These are phyloP conservation scores for Paramicrosporidium saccamoebae DNA, from an alignment of 371 early-diverging fungal species.

Conservation along the genomic window DNA sequence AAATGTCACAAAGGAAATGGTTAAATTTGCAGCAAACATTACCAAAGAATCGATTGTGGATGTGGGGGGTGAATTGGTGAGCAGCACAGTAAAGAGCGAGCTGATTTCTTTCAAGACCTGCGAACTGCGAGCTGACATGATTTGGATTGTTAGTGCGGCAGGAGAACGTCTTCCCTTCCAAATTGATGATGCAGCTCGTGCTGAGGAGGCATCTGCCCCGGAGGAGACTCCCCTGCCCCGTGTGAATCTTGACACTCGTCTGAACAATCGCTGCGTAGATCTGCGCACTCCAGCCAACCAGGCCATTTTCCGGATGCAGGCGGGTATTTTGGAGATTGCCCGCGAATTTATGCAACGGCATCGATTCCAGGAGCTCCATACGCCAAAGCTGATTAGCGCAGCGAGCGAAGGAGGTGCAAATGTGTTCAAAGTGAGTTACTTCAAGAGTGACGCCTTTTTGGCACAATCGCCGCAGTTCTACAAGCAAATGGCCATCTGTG, in stretches of 20 bases:
- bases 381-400: slow-evolving; percentile 87
- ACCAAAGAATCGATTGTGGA: slow-evolving; percentile 59
- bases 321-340: slow-evolving; percentile 73
- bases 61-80: slow-evolving; percentile 33
- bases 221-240: slow-evolving; percentile 25
- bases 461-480: slow-evolving; percentile 99
- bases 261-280: slow-evolving; percentile 89
- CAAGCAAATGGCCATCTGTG: slow-evolving; percentile 97
- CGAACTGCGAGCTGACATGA: slow-evolving; percentile 34
- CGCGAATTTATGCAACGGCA: slow-evolving; percentile 55
- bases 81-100: slow-evolving; percentile 34
- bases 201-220: slow-evolving; percentile 35
- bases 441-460: slow-evolving; percentile 75
- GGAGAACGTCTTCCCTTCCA: slow-evolving; percentile 63
- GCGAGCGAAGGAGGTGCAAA: slow-evolving; percentile 98
- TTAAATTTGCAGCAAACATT: slow-evolving; percentile 56
- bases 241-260: slow-evolving; percentile 70
- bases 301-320: slow-evolving; percentile 89
- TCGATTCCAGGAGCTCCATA: slow-evolving; percentile 89
- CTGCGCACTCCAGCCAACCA: slow-evolving; percentile 86
- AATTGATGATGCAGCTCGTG: slow-evolving; percentile 74
- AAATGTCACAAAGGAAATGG: slow-evolving; percentile 67
- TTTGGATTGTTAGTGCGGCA: slow-evolving; percentile 45
- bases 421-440: slow-evolving; percentile 90
- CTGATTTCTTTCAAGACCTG: slow-evolving; percentile 79